Base-by-base conservation (phyloP, 148 eudicot species). In the Nepenthes gracilis region DNA sequence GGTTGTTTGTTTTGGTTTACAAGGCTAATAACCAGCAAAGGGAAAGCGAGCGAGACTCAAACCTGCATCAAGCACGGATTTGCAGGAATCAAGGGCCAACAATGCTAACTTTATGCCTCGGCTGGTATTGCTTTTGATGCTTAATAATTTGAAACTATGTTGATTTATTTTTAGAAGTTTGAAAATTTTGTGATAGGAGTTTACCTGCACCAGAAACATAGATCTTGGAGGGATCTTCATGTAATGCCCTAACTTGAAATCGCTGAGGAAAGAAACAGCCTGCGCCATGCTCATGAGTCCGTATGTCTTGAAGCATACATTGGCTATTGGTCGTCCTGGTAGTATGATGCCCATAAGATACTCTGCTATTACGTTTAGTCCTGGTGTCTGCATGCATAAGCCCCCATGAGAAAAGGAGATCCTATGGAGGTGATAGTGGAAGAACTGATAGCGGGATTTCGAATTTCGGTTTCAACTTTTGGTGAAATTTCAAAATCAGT, bases 141-240 rank as follows among this genome's bases (percentile, higher is more conserved):
- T 23, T 23, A 23, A 23, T 23, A 23, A 23, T 23, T 23, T 23
- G 23, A 23, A 23, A 23, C 23, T 23, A 23, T 23, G 23, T 23
- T 23, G 23, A 23, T 23, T 23, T 23, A 23, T 23, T 23, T 23
- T 23, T 23, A 23, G 23, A 23, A 23, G 23, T 23, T n/a, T 11
- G 13, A 6, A 10, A 2, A 49, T 1, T 5, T n/a, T 2, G 10
- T 49, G 53, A 54, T 2, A 38, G 14, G 36, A 2, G 38, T 33
- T 65, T 81, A 93, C 98, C 98, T 88, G 98, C 70, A 93, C 98
- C 72, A 93, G 72, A 75, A 93, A 93, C 99, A 93, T 93, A 12
- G 99, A 93, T 76, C 86, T 85, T 52, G 99, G 99, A 62, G 99
- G 98, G 64, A 93, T 93, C 82, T 93, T 93, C 98, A 93, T 93